Evolutionary conservation across 1,284 basidiomycete genomes (phyloP), one percentile per base, ranked within the genome.

Genomic region (Coniferiporia weirii): DNA sequence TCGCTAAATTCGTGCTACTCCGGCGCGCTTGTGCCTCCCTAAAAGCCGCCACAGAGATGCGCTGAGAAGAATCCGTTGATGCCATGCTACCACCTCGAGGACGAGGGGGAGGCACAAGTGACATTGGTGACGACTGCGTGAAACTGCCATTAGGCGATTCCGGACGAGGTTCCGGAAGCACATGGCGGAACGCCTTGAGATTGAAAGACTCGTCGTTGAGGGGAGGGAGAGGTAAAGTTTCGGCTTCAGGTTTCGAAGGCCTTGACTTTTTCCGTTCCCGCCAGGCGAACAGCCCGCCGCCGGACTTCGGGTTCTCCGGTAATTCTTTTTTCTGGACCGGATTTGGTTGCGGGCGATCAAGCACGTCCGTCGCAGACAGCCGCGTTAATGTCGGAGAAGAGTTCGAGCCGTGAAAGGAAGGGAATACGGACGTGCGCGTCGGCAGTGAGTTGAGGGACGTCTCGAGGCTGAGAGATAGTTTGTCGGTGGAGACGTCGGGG

Each of bases 31-130:
- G 86, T 40, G 81, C 85, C 74, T 90, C 88, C 54, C 85, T 79
- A 68, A 90, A 90, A 1, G 87, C 88, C 3, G 87, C 87, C 27
- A 90, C 83, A 8, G 85, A 87, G 52, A 90, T 89, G 54, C 86
- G 79, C 64, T 87, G 85, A 3, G 82, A 83, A 10, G 80, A 73
- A 52, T 87, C 84, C 2, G 83, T 50, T 40, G 61, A 84, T n/a
- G 79, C 79, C 60, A 76, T 67, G 69, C 84, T 85, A 50, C 75
- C 72, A 20, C 77, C 81, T 65, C 86, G 78, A 20, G 81, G 80
- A 10, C 84, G 77, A 22, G 71, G 73, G 17, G 65, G 47, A 47
- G 62, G 52, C 22, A 67, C 57, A 46, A 68, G 59, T 48, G 60
- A 65, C 50, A 48, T 63, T 62, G 32, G 64, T 59, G 59, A 62